Evolutionary conservation across 306 rosid species (phyloP).

Genomic region (Fragaria vesca): DNA sequence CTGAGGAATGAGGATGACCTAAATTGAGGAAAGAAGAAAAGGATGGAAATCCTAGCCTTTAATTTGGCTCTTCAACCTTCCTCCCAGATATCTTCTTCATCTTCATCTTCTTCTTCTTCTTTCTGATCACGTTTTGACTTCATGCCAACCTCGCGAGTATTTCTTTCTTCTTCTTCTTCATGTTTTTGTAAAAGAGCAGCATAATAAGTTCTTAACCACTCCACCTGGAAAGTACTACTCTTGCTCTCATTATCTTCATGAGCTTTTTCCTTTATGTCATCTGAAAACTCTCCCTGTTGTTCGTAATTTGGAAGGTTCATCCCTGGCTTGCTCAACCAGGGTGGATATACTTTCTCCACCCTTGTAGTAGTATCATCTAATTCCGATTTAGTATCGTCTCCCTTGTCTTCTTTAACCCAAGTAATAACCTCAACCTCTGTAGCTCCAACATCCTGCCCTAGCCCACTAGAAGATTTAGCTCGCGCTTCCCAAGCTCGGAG

Average conservation of each 20-base stretch:
- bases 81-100: conserved; percentile 51
- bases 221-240: conserved; percentile 51
- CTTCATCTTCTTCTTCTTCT: conserved; percentile 34
- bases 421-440: conserved; percentile 74
- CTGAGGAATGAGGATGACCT: too few relatives aligned
- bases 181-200: conserved; percentile 73
- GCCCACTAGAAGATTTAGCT: conserved; percentile 60
- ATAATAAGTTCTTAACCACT: conserved; percentile 78
- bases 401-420: conserved; percentile 62
- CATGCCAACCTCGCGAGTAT: conserved; percentile 59
- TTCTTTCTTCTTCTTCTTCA: conserved; percentile 62
- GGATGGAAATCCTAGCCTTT: conserved; percentile 25
- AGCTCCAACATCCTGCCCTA: conserved; percentile 81
- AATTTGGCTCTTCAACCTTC: conserved; percentile 30
- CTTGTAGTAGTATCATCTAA: conserved; percentile 30
- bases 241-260: conserved; percentile 40
- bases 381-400: conserved; percentile 61
- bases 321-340: conserved; percentile 92
- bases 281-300: conserved; percentile 68
- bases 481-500: conserved; percentile 98
- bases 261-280: conserved; percentile 53
- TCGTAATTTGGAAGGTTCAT: conserved; percentile 75
- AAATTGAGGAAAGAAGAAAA: too few relatives aligned
- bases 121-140: conserved; percentile 59
- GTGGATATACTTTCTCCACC: conserved; percentile 64